phyloP scores from a whole-genome alignment of 352 stramenopile genomes.

The Plasmopara muralis region DNA sequence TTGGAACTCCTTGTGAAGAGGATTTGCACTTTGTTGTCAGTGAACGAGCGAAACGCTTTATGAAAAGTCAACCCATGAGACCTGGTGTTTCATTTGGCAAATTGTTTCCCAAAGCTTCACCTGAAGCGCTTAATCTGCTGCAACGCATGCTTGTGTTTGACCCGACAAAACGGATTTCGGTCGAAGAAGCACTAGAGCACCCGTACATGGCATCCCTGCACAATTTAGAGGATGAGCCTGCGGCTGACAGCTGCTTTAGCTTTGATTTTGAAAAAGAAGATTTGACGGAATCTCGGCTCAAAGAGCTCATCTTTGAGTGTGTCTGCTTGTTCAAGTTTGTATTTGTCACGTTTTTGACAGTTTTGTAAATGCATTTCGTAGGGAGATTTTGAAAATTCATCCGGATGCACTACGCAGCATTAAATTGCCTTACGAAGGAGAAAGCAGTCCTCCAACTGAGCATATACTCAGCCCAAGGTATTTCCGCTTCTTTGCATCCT shows the following conservation, averaged over 20 bases:
- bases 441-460: slow-evolving; percentile 22
- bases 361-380: slow-evolving; percentile 12
- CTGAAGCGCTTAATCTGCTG: slow-evolving; percentile 69
- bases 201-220: slow-evolving; percentile 89
- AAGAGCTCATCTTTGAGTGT: slow-evolving; percentile 86
- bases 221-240: slow-evolving; percentile 89
- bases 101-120: slow-evolving; percentile 68
- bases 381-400: slow-evolving; percentile 71
- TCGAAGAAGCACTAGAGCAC: slow-evolving; percentile 88
- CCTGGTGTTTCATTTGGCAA: slow-evolving; percentile 60
- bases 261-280: slow-evolving; percentile 89
- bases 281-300: slow-evolving; percentile 68
- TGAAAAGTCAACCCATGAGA: slow-evolving; percentile 77
- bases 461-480: slow-evolving; percentile 58
- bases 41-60: slow-evolving; percentile 82
- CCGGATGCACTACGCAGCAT: slow-evolving; percentile 32
- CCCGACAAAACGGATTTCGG: slow-evolving; percentile 85
- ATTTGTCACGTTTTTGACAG: neutral
- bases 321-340: slow-evolving; percentile 10
- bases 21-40: slow-evolving; percentile 90
- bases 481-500: neutral
- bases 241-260: slow-evolving; percentile 66
- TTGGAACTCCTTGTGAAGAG: slow-evolving; percentile 80
- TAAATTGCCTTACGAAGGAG: slow-evolving; percentile 11
- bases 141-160: slow-evolving; percentile 88